phyloP scores from a whole-genome alignment of 257 asterid species.

The Osmanthus fragrans region DNA sequence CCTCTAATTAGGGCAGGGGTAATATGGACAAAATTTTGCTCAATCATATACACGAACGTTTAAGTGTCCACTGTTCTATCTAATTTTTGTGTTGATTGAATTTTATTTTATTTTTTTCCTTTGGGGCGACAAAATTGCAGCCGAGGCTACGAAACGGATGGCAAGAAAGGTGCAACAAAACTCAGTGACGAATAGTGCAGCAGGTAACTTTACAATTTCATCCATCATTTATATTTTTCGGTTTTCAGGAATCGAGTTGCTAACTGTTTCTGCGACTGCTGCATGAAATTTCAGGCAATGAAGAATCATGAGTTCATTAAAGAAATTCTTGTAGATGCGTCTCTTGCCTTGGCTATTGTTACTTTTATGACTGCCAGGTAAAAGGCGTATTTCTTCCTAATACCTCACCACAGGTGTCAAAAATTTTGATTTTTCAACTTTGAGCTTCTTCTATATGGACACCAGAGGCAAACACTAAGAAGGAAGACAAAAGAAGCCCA shows the following conservation, averaged over 20 bases:
- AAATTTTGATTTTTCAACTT: neutral
- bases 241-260: conserved; percentile 15
- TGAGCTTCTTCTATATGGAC: neutral
- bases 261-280: conserved; percentile 11
- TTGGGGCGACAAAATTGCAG: conserved; percentile 41
- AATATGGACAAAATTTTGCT: neutral
- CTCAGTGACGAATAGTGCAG: conserved; percentile 25
- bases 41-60: neutral
- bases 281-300: conserved; percentile 40
- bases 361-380: neutral
- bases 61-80: conserved; percentile 7
- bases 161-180: conserved; percentile 42
- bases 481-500: conserved; percentile 6
- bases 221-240: neutral
- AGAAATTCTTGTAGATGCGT: conserved; percentile 4
- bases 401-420: neutral
- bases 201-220: conserved; percentile 44
- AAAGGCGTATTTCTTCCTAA: neutral
- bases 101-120: neutral
- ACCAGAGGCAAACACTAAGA: neutral
- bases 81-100: neutral
- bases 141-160: conserved; percentile 47
- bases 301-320: conserved; percentile 30
- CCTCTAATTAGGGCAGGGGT: neutral
- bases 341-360: neutral